Base-by-base conservation (phyloP, 2,329 filamentous ascomycete species). In the Stagonosporopsis chrysanthemi region DNA sequence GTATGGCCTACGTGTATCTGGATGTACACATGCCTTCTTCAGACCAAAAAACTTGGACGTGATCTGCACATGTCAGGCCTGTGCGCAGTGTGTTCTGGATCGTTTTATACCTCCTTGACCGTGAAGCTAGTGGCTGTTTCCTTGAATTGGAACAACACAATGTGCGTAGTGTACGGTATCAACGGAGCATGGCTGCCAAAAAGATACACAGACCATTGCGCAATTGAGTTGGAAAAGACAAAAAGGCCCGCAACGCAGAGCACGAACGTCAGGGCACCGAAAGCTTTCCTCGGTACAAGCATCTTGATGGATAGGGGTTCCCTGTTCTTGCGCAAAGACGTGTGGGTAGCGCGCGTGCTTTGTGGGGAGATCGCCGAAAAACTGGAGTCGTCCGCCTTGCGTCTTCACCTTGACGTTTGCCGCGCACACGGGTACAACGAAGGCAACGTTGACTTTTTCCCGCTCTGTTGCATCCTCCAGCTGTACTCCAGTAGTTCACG, bases 61-160 rank as follows among this genome's bases (percentile, higher is more conserved):
- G 24, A 74, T 63, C 72, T 74, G 17, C 33, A 29, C 24, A 36
- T 12, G 38, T 64, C 47, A 64, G 63, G 51, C 51, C 29, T 48
- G 47, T 45, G 49, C 23, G 17, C 43, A 44, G 22, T 19, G 29
- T 23, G 33, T 41, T 52, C 48, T 43, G 31, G 33, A 44, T 22
- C 39, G 29, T 31, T 23, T 26, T 56, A 51, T 61, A 72, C 71
- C 62, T 74, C 66, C 56, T 75, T 73, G 48, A 74, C 58, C 2
- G 66, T 60, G 17, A 67, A 62, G 4, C 65, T 54, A 48, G 60
- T 69, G 23, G 62, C 60, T 38, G 57, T 56, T n/a, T 70, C 52
- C 49, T 74, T 72, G 64, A 74, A 75, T 46, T 75, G 66, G 54
- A 75, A 74, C 38, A 75, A 59, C 22, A 74, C 71, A 33, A 75